Conservation (phyloP, 2,329 filamentous ascomycete species). For the Fusarium sp. region DNA sequence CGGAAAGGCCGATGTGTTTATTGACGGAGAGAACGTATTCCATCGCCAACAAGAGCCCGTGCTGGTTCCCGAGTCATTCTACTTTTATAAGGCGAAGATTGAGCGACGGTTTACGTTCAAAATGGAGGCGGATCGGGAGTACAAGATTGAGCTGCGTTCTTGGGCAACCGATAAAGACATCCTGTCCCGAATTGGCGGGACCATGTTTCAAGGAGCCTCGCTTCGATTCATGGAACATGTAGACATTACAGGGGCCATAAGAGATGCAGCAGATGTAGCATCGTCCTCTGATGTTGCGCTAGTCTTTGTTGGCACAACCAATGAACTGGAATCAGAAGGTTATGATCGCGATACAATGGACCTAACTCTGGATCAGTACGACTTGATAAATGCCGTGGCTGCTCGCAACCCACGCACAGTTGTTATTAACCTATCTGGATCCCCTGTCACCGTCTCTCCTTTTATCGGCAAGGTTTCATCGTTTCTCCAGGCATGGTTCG, state of each 20-base stretch:
- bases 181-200: constrained; percentile 1
- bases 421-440: background rate
- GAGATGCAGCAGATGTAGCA: background rate
- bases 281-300: background rate
- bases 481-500: constrained; percentile 13
- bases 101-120: background rate
- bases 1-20: background rate
- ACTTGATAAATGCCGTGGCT: background rate
- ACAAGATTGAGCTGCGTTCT: constrained; percentile 2
- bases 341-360: constrained; percentile 22
- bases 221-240: constrained; percentile 15
- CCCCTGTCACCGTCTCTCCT: background rate
- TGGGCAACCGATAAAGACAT: constrained; percentile 10
- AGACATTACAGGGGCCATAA: background rate
- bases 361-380: constrained; percentile 4
- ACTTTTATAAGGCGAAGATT: constrained; percentile 22
- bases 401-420: background rate
- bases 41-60: background rate
- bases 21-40: background rate
- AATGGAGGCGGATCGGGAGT: background rate
- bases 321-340: constrained; percentile 18
- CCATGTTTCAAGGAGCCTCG: constrained; percentile 16
- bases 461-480: background rate
- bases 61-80: constrained; percentile 6
- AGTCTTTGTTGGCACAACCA: constrained; percentile 11